Base-by-base conservation (phyloP, 768 basidiomycete species). In the Dacryopinax spathularia region DNA sequence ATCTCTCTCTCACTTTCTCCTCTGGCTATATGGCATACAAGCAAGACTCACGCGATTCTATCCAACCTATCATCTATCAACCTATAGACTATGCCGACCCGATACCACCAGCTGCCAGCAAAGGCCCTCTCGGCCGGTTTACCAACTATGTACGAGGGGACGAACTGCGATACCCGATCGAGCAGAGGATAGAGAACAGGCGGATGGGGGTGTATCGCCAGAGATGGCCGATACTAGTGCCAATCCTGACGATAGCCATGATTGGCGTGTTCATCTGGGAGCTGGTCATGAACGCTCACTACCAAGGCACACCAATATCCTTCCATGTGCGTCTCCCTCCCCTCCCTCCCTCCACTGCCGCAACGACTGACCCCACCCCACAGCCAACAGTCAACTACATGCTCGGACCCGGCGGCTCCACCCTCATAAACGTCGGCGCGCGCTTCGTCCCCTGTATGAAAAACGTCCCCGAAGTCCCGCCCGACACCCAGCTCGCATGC, bases 361-460 rank as follows among this genome's bases (percentile, higher is more conserved):
- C n/a, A 10, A 22, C 5, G 48, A 56, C 48, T 56, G 48, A 56
- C 48, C n/a, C n/a, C 13, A 27, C 34, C 13, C 41, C 68, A n/a
- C 35, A 91, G 86, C 90, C 90, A 22, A 79, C 81, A 2, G 82
- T 92, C 61, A 95, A 94, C 69, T 85, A 85, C 2, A 91, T 95
- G 90, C 78, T 98, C 18, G 95, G 95, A 1, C 95, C 95, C 2
- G 87, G 89, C 0, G 82, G 81, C 59, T 85, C 85, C 48, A 91
- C 87, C 1, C 77, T 98, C 15, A 90, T 97, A 64, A 83, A 87
- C 69, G 76, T 91, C 60, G 94, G 78, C 1, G 92, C 95, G 25
- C 88, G 95, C 29, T 96, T 93, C 71, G 89, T 90, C 15, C 88
- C 93, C 0, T 95, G 92, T 69, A 94, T 94, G 89, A 93, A 91